phyloP scores from a whole-genome alignment of 2,329 filamentous ascomycete species.

The Plectosphaerella cucumerina region DNA sequence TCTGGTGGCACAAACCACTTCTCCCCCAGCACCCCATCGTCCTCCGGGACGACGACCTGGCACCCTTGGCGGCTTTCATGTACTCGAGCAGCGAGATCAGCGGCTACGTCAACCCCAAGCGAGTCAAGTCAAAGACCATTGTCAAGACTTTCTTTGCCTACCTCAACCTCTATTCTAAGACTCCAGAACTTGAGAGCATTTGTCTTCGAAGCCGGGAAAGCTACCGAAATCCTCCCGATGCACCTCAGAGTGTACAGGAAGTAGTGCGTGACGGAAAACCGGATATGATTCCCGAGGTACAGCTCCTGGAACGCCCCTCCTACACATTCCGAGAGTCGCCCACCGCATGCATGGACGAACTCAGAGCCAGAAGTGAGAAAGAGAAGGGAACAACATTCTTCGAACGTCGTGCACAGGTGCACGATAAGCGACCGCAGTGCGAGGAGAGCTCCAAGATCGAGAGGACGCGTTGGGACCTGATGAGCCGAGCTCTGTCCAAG shows the following conservation, averaged over 20 bases:
- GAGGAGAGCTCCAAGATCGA: neutral
- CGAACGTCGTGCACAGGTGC: neutral
- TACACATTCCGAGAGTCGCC: no score
- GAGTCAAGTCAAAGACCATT: neutral
- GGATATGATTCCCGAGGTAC: no score
- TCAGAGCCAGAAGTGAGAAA: neutral
- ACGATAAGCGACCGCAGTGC: neutral
- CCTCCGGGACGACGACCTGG: neutral
- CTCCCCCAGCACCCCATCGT: neutral
- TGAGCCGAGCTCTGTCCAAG: no score
- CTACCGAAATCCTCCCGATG: no score
- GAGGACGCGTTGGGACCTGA: no score
- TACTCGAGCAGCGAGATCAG: neutral
- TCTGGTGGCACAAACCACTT: slow-evolving; percentile 2
- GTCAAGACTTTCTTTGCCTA: neutral
- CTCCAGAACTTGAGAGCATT: neutral
- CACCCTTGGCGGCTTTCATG: neutral
- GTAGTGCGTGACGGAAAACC: no score
- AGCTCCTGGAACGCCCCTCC: no score
- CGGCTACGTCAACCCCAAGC: neutral
- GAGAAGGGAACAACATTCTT: neutral
- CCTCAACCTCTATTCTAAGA: neutral
- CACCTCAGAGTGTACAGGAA: no score
- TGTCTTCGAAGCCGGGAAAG: neutral
- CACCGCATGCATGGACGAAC: neutral